Evolutionary conservation across 1,284 basidiomycete genomes (phyloP), one percentile per base, ranked within the genome.

Genomic region (Dichomitus squalens): DNA sequence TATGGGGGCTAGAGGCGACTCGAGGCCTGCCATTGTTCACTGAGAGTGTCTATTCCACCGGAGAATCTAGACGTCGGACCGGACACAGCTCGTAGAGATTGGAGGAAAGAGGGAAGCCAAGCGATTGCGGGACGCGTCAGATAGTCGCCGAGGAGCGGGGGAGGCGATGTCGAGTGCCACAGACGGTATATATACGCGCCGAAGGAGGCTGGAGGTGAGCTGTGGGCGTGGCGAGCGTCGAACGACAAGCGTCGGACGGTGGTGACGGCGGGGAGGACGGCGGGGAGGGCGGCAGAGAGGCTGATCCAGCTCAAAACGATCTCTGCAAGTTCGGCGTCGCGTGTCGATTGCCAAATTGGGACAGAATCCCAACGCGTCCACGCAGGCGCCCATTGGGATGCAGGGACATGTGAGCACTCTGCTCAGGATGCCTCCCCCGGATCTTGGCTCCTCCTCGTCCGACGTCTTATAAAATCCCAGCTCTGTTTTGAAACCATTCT

Each of bases 21-120:
- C 70, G 18, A 72, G 58, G 46, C 61, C 57, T 40, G 69, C 61
- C 70, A 70, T 72, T 29, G 55, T 35, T 47, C 48, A 35, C 18
- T 53, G 23, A 36, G 39, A 38, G 27, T 47, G 44, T 60, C 47
- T 57, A 57, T 53, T 48, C 57, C 40, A 53, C 29, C 53, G 23
- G 33, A 33, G 40, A 8, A 18, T 34, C 31, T 20, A 34, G 51
- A 47, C 21, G 40, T 48, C 48, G 11, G 36, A 27, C 11, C 3
- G 7, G 52, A 34, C 21, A 29, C 49, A 34, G 33, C 14, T 52
- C 29, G 50, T 29, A 7, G 21, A 33, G 49, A 40, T 49, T 27
- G 36, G 18, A 12, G 18, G 14, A 41, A 23, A 39, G 35, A 16
- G 20, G 25, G 12, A 31, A 27, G 25, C n/a, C n/a, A 35, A 18